Evolutionary conservation across 129 eudicot genomes (phyloP), one percentile per base, ranked within the genome.

Genomic region (Glebionis coronaria): DNA sequence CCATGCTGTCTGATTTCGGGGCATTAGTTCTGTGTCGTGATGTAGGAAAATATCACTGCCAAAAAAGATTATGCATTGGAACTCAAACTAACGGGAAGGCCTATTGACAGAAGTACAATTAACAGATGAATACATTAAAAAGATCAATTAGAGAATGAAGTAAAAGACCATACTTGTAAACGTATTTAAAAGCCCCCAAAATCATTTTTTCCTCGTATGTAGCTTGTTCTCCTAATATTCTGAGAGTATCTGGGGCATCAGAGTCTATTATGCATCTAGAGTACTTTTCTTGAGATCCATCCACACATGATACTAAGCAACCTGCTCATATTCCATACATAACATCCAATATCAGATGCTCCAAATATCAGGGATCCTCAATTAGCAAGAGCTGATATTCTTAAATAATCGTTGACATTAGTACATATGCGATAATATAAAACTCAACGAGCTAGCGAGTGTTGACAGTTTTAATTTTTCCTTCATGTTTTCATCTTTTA

Each of bases 41-140:
- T 94, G 99, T 70, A 94, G 88, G 79, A 68, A 89, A 59, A 94
- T 84, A 72, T 94, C 99, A 76, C 99, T 94, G 91, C 81, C 76
- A 75, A 52, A 40, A 64, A 67, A 78, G 7, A 35, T 7, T 5
- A 35, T 5, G 42, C 10, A 8, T 5, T 54, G 15, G 53, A 57
- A 9, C 25, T 55, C 23, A 27, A 27, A 57, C 3, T 40, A 38
- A 65, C 25, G 28, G n/a, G 58, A 7, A 65, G 12, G 10, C 7
- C 10, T 7, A 35, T 35, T 35, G 42, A 35, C 8, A 35, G 0
- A 35, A 35, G 7, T 35, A 35, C 10, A 35, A 10, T 35, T 1
- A 35, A 8, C 42, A 35, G 42, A 35, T 35, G 40, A 35, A 35
- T 35, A 1, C 1, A 23, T 23, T 23, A 23, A 23, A 23, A 23